These are phyloP conservation scores for Amanita thiersii DNA, from an alignment of 768 basidiomycete species.

Conservation along the genomic window DNA sequence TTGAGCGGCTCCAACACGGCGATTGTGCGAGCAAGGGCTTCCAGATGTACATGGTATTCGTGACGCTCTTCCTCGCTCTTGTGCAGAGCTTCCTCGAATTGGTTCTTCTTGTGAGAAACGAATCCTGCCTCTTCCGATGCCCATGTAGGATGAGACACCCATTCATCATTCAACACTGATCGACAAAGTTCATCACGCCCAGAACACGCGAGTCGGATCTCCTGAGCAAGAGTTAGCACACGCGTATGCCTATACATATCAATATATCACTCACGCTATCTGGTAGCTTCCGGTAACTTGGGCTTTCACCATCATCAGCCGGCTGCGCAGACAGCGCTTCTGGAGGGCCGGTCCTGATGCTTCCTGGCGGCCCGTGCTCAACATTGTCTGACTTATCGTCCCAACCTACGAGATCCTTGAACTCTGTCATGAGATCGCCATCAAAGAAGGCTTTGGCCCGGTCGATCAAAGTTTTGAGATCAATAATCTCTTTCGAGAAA, in stretches of 20 bases:
- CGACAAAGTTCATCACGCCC: conserved; percentile 92
- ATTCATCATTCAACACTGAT: conserved; percentile 93
- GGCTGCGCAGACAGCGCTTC: conserved; percentile 74
- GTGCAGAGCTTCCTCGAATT: conserved; percentile 92
- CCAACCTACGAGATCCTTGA: conserved; percentile 81
- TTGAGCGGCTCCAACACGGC: conserved; percentile 84
- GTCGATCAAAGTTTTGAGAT: conserved; percentile 73
- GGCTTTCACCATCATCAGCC: conserved; percentile 80
- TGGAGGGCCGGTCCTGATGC: conserved; percentile 67
- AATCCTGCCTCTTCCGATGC: conserved; percentile 95
- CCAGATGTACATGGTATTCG: conserved; percentile 94
- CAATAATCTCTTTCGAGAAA: conserved; percentile 89
- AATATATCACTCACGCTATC: conserved; percentile 58
- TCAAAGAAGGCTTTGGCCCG: conserved; percentile 78
- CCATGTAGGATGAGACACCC: conserved; percentile 99
- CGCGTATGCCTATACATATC: conserved; percentile 1
- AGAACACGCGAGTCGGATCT: conserved; percentile 84
- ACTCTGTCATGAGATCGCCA: conserved; percentile 70
- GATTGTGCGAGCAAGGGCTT: conserved; percentile 86
- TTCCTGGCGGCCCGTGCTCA: conserved; percentile 70
- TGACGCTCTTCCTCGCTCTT: conserved; percentile 97
- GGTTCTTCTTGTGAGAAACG: conserved; percentile 92
- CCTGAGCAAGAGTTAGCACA: conserved; percentile 37
- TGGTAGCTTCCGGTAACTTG: conserved; percentile 88
- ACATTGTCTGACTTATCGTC: conserved; percentile 54